Evolutionary conservation across 768 basidiomycete genomes (phyloP), one percentile per base, ranked within the genome.

Genomic region (Pholiota molesta): DNA sequence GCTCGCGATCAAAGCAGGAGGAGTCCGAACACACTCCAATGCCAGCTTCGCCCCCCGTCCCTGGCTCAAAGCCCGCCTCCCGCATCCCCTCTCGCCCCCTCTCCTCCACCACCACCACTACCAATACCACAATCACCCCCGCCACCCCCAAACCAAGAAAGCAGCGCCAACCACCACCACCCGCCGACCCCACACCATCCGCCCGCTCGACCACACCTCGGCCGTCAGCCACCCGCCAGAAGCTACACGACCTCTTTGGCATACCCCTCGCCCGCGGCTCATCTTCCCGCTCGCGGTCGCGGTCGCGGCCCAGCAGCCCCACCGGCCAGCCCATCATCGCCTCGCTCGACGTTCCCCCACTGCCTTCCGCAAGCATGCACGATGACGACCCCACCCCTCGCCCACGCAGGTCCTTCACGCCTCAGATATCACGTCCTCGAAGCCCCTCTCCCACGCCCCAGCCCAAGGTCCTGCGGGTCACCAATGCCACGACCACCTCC

Each of bases 101-200:
- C 23, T 90, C 89, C 2, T 83, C 86, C 21, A 86, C 84, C 0
- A 88, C 88, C 0, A 84, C 84, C 17, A 81, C 84, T 1, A 88
- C 88, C 2, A 83, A 84, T 67, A 79, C 83, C 19, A 89, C 88
- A 5, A 77, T 86, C 58, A 85, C 82, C 6, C 86, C 87, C n/a
- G 75, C 76, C 16, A 84, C 85, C 0, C 83, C 83, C 26, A 85
- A 74, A 65, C 64, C 77, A 40, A 51, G 73, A 65, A 68, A 69
- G n/a, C 63, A 44, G 10, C 52, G 42, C 54, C 62, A 55, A 40
- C 78, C 51, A 37, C 35, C 31, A 37, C 35, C 6, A 11, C 14
- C 35, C 10, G 35, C 66, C 71, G 19, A 66, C 73, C 44, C 72
- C 37, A 5, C 37, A 39, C 72, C 68, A 37, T 49, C 69, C 56